Evolutionary conservation across 1,139 yeast species (phyloP).

Genomic region (Candida tetrigidarum): DNA sequence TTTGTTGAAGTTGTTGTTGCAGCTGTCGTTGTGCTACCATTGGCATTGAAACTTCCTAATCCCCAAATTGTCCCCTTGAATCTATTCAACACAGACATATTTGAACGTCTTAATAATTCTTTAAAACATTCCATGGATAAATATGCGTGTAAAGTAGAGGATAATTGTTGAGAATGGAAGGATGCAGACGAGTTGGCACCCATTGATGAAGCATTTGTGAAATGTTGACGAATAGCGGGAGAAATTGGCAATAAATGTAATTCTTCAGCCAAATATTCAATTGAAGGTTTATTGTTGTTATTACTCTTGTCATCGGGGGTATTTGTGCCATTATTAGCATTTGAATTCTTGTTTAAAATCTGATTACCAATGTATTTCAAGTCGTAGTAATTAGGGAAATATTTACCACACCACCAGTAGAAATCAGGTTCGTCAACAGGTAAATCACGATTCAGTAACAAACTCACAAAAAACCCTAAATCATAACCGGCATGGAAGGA

Average conservation of each 20-base stretch:
- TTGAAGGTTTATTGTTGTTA: slow-evolving; percentile 43
- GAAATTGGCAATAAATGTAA: slow-evolving; percentile 55
- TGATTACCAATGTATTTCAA: slow-evolving; percentile 76
- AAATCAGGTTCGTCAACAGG: slow-evolving; percentile 86
- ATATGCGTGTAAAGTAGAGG: slow-evolving; percentile 55
- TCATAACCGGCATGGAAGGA: slow-evolving; percentile 96
- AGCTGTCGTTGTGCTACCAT: slow-evolving; percentile 11
- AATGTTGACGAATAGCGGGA: slow-evolving; percentile 54
- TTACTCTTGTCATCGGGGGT: slow-evolving; percentile 21
- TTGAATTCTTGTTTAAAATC: slow-evolving; percentile 31
- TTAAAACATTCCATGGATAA: slow-evolving; percentile 62
- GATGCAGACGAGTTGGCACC: slow-evolving; percentile 22
- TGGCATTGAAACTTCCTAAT: slow-evolving; percentile 35
- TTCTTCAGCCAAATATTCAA: slow-evolving; percentile 60
- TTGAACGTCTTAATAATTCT: slow-evolving; percentile 52
- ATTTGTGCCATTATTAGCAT: neutral
- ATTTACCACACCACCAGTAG: slow-evolving; percentile 68
- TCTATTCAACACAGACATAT: slow-evolving; percentile 40
- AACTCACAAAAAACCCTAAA: slow-evolving; percentile 83
- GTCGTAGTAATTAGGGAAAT: slow-evolving; percentile 85
- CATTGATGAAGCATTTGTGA: slow-evolving; percentile 35
- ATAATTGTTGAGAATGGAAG: slow-evolving; percentile 43
- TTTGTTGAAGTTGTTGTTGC: slow-evolving; percentile 14
- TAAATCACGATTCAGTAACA: slow-evolving; percentile 74
- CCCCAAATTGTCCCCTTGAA: slow-evolving; percentile 62